phyloP scores from a whole-genome alignment of 2,329 filamentous ascomycete genomes.

The Drechslera avenae region DNA sequence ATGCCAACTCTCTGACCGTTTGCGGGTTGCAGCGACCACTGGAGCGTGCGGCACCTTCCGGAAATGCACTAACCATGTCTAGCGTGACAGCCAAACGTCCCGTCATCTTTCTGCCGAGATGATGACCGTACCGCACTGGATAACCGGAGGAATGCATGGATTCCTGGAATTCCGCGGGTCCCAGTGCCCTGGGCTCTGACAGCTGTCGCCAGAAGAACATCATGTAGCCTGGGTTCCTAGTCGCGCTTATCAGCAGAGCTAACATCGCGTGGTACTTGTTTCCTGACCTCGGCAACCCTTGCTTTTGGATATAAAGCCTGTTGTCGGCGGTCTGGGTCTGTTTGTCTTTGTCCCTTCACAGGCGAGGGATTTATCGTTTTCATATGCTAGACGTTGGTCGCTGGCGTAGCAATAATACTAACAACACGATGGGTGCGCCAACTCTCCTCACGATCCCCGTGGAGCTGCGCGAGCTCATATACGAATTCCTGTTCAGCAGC shows the following conservation, averaged over 20 bases:
- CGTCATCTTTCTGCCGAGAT: conserved; percentile 7
- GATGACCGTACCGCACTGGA: conserved; percentile 2
- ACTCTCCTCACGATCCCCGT: conserved; percentile 39
- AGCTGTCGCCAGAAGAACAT: conserved; percentile 3
- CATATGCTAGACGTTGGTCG: conserved; percentile 7
- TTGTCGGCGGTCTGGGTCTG: conserved; percentile 3
- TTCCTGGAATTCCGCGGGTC: conserved; percentile 10
- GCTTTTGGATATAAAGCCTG: conserved; percentile 1
- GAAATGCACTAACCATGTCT: conserved; percentile 1
- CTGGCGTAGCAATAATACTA: conserved; percentile 10
- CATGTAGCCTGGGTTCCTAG: not conserved
- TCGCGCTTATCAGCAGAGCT: conserved; percentile 2
- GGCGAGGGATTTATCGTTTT: conserved; percentile 2
- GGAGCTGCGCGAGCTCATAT: conserved; percentile 44
- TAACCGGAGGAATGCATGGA: not conserved
- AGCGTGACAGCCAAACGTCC: conserved; percentile 9
- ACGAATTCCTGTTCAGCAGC: conserved; percentile 40
- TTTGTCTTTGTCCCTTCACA: not conserved
- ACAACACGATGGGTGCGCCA: conserved; percentile 21
- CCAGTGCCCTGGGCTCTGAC: conserved; percentile 4
- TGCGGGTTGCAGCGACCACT: conserved; percentile 1
- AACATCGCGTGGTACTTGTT: conserved; percentile 1
- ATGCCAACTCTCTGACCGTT: not conserved
- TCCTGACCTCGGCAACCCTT: not conserved
- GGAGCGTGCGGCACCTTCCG: not conserved